phyloP scores from a whole-genome alignment of 1,139 yeast species.

The Sugiyamaella japonica region DNA sequence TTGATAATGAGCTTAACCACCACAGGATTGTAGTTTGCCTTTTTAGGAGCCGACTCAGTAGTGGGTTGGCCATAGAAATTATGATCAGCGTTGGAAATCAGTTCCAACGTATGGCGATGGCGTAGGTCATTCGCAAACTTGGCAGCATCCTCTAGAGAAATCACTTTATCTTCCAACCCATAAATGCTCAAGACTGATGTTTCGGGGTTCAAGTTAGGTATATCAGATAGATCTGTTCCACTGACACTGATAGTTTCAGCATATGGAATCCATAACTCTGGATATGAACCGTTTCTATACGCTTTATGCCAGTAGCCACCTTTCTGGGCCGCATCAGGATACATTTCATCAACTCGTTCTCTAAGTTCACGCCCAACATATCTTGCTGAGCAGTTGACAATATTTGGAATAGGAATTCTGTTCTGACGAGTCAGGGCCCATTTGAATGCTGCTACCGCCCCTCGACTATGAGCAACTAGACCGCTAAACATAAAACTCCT shows the following conservation, averaged over 20 bases:
- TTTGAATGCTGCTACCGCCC: constrained; percentile 70
- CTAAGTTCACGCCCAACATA: constrained; percentile 39
- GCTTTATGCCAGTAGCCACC: constrained; percentile 46
- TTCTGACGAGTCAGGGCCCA: constrained; percentile 56
- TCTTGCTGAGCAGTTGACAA: constrained; percentile 74
- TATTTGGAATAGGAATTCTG: constrained; percentile 52
- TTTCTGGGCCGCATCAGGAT: constrained; percentile 42
- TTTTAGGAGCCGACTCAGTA: constrained; percentile 9
- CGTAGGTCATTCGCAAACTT: constrained; percentile 57
- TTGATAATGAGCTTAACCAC: constrained; percentile 56
- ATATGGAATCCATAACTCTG: constrained; percentile 46
- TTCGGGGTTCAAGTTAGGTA: constrained; percentile 46
- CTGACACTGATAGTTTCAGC: constrained; percentile 59
- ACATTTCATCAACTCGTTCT: constrained; percentile 40
- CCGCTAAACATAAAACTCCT: constrained; percentile 43
- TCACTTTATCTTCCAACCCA: constrained; percentile 65
- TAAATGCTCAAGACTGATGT: constrained; percentile 66
- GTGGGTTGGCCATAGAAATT: constrained; percentile 59
- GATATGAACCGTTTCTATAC: constrained; percentile 54
- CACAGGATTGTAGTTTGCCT: constrained; percentile 53
- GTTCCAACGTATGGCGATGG: constrained; percentile 55
- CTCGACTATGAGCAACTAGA: constrained; percentile 78
- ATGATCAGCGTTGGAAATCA: constrained; percentile 75
- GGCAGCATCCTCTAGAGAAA: constrained; percentile 65
- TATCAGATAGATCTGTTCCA: constrained; percentile 48